These are phyloP conservation scores for Babesia bigemina DNA, from an alignment of 169 alveolate genomes.

Conservation along the genomic window DNA sequence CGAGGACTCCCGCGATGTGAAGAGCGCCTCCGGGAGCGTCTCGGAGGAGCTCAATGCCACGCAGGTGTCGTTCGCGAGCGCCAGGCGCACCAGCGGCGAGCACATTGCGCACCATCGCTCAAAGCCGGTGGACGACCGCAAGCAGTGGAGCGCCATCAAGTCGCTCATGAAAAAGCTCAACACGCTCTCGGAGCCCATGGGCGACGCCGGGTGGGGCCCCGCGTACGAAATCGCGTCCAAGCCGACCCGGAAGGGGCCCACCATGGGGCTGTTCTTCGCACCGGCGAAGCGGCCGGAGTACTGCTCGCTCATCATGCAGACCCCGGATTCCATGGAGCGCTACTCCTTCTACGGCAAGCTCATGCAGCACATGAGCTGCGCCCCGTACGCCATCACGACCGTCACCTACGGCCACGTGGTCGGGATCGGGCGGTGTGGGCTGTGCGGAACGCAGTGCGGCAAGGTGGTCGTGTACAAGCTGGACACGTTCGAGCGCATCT, in stretches of 20 bases:
- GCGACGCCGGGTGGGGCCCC: conserved; percentile 50
- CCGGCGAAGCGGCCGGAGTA: conserved; percentile 40
- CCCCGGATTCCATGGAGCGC: conserved; percentile 68
- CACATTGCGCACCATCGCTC: conserved; percentile 25
- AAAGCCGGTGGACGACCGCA: conserved; percentile 31
- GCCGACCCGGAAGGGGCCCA: conserved; percentile 67
- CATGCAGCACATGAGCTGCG: conserved; percentile 72
- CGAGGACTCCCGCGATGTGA: too few relatives aligned
- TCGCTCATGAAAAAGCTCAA: conserved; percentile 38
- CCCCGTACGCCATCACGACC: conserved; percentile 76
- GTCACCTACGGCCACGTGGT: conserved; percentile 74
- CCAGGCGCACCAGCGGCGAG: conserved; percentile 17
- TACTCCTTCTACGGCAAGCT: conserved; percentile 61
- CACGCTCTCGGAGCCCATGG: conserved; percentile 17
- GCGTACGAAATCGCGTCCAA: conserved; percentile 62
- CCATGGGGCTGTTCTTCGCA: conserved; percentile 53
- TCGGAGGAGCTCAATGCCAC: too few relatives aligned
- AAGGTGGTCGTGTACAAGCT: conserved; percentile 66
- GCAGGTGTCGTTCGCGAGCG: too few relatives aligned
- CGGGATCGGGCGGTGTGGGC: conserved; percentile 74
- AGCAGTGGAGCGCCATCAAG: conserved; percentile 59
- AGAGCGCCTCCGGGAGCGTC: too few relatives aligned
- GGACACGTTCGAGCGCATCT: conserved; percentile 70
- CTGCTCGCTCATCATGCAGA: conserved; percentile 57
- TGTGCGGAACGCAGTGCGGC: conserved; percentile 78